Evolutionary conservation across 805 yeast genomes (phyloP), one percentile per base, ranked within the genome.

Genomic region (Ogataea chonburiensis): DNA sequence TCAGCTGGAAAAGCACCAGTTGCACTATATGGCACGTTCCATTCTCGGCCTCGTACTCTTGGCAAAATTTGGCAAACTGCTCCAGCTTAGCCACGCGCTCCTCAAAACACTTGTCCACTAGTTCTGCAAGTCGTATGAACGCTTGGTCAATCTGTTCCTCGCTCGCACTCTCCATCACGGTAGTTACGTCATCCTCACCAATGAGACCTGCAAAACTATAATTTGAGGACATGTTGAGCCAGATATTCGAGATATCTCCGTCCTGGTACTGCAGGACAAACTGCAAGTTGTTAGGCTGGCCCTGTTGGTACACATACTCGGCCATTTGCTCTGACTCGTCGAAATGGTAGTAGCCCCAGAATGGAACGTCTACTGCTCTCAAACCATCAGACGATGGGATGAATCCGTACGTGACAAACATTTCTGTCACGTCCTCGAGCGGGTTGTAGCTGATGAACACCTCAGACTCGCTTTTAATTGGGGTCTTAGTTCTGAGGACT

Each of bases 371-470:
- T 37, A 58, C 51, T 6, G 61, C 38, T 23, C 56, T 56, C 11
- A 21, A 28, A 6, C 28, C 28, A 7, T 31, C 17, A 24, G 57
- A 49, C 7, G 32, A 43, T 5, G 79, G 79, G 4, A 68, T 48
- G 43, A 74, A 74, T 1, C 79, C 78, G 47, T 74, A 73, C 4
- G 62, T 61, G 27, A 59, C 52, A 17, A 61, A 58, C 42, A 72
- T 68, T 21, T 55, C 53, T 21, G 59, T 53, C 15, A 68, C 36
- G 38, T 73, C 76, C 39, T 70, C 75, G 4, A 50, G 40, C n/a
- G 63, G 64, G 3, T 68, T 55, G 42, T 74, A 74, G 33, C 67
- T 58, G 19, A 74, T 73, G 28, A 64, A 68, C 1, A 73, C 45
- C 43, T 74, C 76, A 10, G 33, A 18, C 9, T 27, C 27, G 5